Evolutionary conservation across 164 flowering plant genomes (phyloP).

Genomic region (Aristolochia californica): DNA sequence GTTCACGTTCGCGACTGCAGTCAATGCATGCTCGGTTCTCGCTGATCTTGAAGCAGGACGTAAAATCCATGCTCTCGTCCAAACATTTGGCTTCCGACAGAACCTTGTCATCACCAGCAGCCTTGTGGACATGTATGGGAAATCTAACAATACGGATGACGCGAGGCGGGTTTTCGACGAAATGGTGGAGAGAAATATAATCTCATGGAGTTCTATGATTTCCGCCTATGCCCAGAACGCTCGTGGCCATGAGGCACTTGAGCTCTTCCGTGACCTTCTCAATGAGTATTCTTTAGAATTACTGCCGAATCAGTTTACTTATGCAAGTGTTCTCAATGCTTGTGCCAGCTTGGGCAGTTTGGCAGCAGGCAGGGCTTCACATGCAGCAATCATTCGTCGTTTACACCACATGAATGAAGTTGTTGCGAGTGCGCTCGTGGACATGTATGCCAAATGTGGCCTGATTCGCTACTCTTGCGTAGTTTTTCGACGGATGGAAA

Average conservation of each 20-base stretch:
- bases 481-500: constrained; percentile 28
- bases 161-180: constrained; percentile 49
- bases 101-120: constrained; percentile 42
- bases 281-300: background rate
- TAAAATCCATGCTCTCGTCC: constrained; percentile 36
- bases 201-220: constrained; percentile 67
- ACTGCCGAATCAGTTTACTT: constrained; percentile 38
- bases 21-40: constrained; percentile 43
- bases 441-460: constrained; percentile 77
- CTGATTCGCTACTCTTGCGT: constrained; percentile 29
- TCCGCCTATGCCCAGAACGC: constrained; percentile 48
- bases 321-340: constrained; percentile 43
- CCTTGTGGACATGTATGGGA: constrained; percentile 67
- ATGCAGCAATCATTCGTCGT: constrained; percentile 34
- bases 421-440: constrained; percentile 45
- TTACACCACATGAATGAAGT: constrained; percentile 35
- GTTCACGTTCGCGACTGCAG: constrained; percentile 35
- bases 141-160: constrained; percentile 36
- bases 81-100: constrained; percentile 23
- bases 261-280: constrained; percentile 30
- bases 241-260: constrained; percentile 39
- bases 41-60: constrained; percentile 28
- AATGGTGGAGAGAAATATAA: constrained; percentile 37
- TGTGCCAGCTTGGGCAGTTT: constrained; percentile 64
- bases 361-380: constrained; percentile 35